Evolutionary conservation across 371 early-diverging fungal genomes (phyloP), one percentile per base, ranked within the genome.

Genomic region (Zychaea mexicana): DNA sequence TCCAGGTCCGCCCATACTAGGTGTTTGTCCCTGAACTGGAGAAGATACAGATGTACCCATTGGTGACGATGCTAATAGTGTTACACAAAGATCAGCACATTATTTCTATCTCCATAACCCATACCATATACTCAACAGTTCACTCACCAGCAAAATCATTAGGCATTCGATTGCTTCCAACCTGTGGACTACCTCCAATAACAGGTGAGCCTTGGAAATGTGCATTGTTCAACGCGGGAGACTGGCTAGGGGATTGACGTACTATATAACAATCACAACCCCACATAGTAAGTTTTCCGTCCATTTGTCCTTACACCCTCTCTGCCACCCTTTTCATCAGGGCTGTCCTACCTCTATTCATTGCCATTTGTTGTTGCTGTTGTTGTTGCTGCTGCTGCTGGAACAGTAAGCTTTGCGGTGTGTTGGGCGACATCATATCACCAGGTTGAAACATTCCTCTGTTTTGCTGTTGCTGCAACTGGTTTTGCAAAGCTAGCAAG

Each of bases 171-270:
- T 58, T 47, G 12, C 72, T 73, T 28, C 65, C 68, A 17, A 71
- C 55, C 47, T 73, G 73, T 30, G 80, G 72, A 39, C 73, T 80
- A 53, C 66, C 75, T 26, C 61, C 66, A 17, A 71, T 56, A 9
- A 75, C 70, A 39, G 76, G 75, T 3, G 80, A 76, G 13, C 69
- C 70, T 46, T 74, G 62, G 33, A 70, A 79, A 45, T 68, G 72
- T 2, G 71, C 53, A 56, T 65, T 72, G 30, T 74, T 77, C 15
- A 77, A 26, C 2, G 80, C 74, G 9, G 80, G 80, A 17, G 80
- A 80, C 57, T 80, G 80, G 36, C 69, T 71, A 27, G 80, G 80
- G 2, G 80, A 80, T 67, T 80, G 77, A 24, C 75, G 72, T 32
- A 75, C 80, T 80, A 60, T 27, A 15, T 19, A 36, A 36, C 0